phyloP scores from a whole-genome alignment of 2,329 filamentous ascomycete genomes.

The Trichoderma sp. region DNA sequence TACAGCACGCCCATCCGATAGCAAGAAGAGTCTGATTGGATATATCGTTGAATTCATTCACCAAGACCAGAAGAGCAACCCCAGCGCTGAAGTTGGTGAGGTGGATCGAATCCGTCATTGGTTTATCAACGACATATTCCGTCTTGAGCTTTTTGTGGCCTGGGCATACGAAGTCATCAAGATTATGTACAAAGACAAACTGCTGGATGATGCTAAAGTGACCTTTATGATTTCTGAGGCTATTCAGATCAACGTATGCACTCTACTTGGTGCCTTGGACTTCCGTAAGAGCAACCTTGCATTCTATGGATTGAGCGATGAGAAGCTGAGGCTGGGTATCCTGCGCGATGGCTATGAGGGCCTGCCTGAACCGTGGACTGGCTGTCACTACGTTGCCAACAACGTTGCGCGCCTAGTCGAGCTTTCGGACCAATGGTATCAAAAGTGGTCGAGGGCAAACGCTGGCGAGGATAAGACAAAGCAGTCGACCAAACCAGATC shows the following conservation, averaged over 20 bases:
- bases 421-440: constrained; percentile 58
- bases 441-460: constrained; percentile 50
- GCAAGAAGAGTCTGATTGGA: constrained; percentile 70
- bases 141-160: constrained; percentile 72
- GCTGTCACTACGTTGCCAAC: constrained; percentile 62
- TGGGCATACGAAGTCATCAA: constrained; percentile 80
- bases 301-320: constrained; percentile 71
- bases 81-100: constrained; percentile 66
- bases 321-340: constrained; percentile 66
- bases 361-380: constrained; percentile 85
- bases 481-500: constrained; percentile 40
- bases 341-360: constrained; percentile 64
- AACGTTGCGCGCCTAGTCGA: constrained; percentile 62
- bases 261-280: constrained; percentile 57
- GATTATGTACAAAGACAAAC: constrained; percentile 64
- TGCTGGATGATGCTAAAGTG: constrained; percentile 56
- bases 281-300: constrained; percentile 72
- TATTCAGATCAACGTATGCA: constrained; percentile 62
- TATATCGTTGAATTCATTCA: constrained; percentile 76
- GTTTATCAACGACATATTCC: constrained; percentile 76
- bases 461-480: constrained; percentile 37
- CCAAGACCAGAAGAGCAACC: constrained; percentile 71
- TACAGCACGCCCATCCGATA: constrained; percentile 57
- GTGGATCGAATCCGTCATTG: constrained; percentile 81
- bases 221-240: constrained; percentile 68